Base-by-base conservation (phyloP, 352 stramenopile species). In the Halophytophthora polymorphica region DNA sequence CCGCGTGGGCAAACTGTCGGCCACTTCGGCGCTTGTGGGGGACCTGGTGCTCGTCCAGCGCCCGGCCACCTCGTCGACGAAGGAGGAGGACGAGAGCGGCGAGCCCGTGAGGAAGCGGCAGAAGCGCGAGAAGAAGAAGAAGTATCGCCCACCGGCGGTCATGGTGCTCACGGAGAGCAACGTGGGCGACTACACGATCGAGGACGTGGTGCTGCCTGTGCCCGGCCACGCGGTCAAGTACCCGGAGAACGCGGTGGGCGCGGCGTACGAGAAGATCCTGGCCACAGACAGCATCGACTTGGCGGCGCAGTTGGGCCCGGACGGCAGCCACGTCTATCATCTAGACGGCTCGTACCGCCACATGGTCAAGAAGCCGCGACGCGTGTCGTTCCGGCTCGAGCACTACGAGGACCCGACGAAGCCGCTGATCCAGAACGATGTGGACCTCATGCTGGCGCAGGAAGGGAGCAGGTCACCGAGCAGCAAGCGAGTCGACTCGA, bases 191-290 rank as follows among this genome's bases (percentile, higher is more conserved):
- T 98, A 96, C 66, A 75, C 61, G 17, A 90, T 98, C 23, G 70
- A 88, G 4, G 95, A 99, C 59, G 85, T 99, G 29, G 90, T 99
- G 42, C 59, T 98, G 34, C 95, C 96, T 14, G 69, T 99, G 22
- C 89, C 96, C 7, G 96, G 96, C 11, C 90, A 88, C 42, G 83
- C 88, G 35, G 64, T 97, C 21, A 48, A 62, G n/a, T 91, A 95
- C 54, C 93, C 94, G 5, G 63, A 61, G 1, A 96, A 98, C 46
- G 72, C 65, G 10, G 60, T 86, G 25, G 50, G 73, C 68, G 41
- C 23, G 13, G 65, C 58, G 14, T 86, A 88, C 46, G 54, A 66
- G 19, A 77, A 78, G 53, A 65, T 82, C 50, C 61, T 87, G 8
- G 66, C 58, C 11, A 79, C 72, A 2, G 76, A 87, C 39, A 71